Evolutionary conservation across 2,329 filamentous ascomycete genomes (phyloP).

Genomic region (Beauveria caledonica): DNA sequence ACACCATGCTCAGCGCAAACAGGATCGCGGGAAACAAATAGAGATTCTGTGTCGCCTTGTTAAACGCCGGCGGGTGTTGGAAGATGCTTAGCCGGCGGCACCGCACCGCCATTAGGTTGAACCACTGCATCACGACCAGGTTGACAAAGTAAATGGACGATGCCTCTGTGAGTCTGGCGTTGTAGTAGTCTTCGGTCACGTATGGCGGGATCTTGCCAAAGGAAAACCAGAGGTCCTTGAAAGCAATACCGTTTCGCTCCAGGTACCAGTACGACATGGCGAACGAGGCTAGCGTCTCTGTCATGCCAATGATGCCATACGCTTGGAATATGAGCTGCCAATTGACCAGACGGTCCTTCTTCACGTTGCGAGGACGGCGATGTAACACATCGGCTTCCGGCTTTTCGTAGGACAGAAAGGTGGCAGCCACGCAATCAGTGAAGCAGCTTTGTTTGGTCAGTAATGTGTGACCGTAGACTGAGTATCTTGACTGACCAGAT

Average conservation of each 20-base stretch:
- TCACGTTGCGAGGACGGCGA: constrained; percentile 58
- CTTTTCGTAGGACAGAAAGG: constrained; percentile 66
- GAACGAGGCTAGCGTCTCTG: constrained; percentile 52
- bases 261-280: constrained; percentile 62
- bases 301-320: constrained; percentile 62
- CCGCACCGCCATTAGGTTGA: constrained; percentile 63
- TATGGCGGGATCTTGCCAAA: constrained; percentile 47
- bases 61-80: constrained; percentile 62
- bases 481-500: constrained; percentile 38
- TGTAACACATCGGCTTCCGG: constrained; percentile 68
- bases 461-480: not conserved
- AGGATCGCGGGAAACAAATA: constrained; percentile 62
- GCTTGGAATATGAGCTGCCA: constrained; percentile 64
- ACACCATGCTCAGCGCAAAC: constrained; percentile 60
- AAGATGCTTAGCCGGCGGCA: constrained; percentile 60
- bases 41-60: constrained; percentile 56
- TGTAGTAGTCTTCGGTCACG: constrained; percentile 47
- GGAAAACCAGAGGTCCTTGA: constrained; percentile 57
- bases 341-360: constrained; percentile 64
- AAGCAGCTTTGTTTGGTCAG: constrained; percentile 47
- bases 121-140: constrained; percentile 75
- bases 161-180: constrained; percentile 50
- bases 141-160: constrained; percentile 74
- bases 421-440: constrained; percentile 67
- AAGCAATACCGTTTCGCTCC: constrained; percentile 53